A percentile compares a stretch with the other conserved stretches of the same genome.
phyloP scores from a whole-genome alignment of 805 yeast genomes.

The Wickerhamomyces alni region DNA sequence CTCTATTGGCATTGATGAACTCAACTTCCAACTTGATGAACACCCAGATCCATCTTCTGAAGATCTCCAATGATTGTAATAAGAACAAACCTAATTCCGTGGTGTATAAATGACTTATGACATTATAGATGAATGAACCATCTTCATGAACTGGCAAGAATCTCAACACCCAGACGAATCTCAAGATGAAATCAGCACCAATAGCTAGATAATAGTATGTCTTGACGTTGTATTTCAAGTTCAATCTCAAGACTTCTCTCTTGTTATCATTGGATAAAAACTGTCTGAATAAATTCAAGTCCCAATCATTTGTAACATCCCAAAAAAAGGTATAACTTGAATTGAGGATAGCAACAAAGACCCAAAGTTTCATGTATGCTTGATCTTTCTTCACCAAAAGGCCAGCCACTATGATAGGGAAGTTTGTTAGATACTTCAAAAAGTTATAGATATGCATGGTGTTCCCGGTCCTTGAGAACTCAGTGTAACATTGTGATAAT shows the following conservation, averaged over 20 bases:
- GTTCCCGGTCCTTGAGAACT: constrained; percentile 46
- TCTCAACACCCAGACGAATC: constrained; percentile 75
- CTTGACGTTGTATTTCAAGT: constrained; percentile 12
- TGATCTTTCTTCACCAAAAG: constrained; percentile 19
- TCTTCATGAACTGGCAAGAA: constrained; percentile 27
- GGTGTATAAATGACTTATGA: constrained; percentile 19
- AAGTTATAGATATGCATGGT: constrained; percentile 62
- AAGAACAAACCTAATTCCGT: constrained; percentile 59
- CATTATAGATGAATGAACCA: constrained; percentile 16
- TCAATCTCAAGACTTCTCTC: constrained; percentile 22
- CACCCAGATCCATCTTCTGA: constrained; percentile 89
- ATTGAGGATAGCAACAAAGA: constrained; percentile 46
- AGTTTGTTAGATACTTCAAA: constrained; percentile 63
- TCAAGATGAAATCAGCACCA: constrained; percentile 50
- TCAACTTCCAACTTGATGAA: constrained; percentile 81
- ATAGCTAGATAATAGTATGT: constrained; percentile 52
- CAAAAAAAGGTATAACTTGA: constrained; percentile 78
- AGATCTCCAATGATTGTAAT: constrained; percentile 67
- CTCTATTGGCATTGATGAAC: constrained; percentile 21
- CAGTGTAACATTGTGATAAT: constrained; percentile 74
- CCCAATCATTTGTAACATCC: constrained; percentile 93
- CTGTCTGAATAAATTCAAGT: constrained; percentile 44
- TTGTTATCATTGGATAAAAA: constrained; percentile 9
- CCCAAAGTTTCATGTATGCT: constrained; percentile 19
- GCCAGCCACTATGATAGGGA: constrained; percentile 44